Base-by-base conservation (phyloP, 495 filamentous ascomycete genomes). In the Astrothelium macrocarpum region DNA sequence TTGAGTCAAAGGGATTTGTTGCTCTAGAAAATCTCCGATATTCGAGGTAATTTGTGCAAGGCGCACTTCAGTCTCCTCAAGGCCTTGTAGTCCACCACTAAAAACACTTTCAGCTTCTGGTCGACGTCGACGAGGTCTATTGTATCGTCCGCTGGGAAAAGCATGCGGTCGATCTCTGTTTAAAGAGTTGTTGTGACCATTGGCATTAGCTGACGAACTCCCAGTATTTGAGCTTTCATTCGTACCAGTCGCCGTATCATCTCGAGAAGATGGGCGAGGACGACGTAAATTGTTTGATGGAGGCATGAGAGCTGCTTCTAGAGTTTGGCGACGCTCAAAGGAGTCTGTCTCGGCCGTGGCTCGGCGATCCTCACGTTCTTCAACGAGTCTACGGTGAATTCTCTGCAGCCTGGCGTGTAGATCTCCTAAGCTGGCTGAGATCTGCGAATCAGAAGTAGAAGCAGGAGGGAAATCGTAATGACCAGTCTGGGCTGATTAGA, bases 391-490 rank as follows among this genome's bases (percentile, higher is more conserved):
- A n/a, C 25, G 49, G 25, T 29, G 49, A 29, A 56, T 56, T 9
- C 20, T 9, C 25, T 56, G 49, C 25, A 56, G 49, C 23, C 49
- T 4, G 23, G 49, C 11, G 12, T 49, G 43, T 63, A 39, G 53
- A 64, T 60, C 46, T 28, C 20, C 25, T 34, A 29, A 42, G 63
- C 29, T 16, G 23, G 25, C 28, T 32, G 59, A 5, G 61, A 59
- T 18, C 7, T 26, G 25, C 49, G 23, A 56, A 25, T 16, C 23
- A 29, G 64, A 60, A 16, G n/a, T 32, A 7, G 67, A 67, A 26
- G 69, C 69, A 32, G 62, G 67, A 11, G 70, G 70, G 45, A 64
- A 71, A 53, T 71, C 70, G 59, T 69, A 71, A 59, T 46, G 64
- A 59, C 67, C 70, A 59, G 67, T 60, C 59, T 65, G 60, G 61